Base-by-base conservation (phyloP, 345 rosid species). In the Lumnitzera racemosa region DNA sequence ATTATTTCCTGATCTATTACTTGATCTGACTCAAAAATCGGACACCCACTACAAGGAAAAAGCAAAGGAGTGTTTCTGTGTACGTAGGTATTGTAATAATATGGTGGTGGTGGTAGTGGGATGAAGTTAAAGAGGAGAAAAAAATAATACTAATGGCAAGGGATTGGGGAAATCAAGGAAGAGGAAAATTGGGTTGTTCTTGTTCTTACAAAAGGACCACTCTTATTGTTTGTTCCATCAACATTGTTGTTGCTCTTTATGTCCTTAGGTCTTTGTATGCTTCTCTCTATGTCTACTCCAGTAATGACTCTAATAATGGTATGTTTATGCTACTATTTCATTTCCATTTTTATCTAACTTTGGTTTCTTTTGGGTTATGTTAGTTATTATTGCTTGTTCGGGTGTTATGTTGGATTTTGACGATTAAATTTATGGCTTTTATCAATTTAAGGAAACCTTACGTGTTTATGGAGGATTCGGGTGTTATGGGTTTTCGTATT, bases 241-340 rank as follows among this genome's bases (percentile, higher is more conserved):
- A 95, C 84, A 95, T 90, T 79, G 72, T 90, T 69, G 76, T 90
- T 47, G 97, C 97, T 66, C 97, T 95, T 62, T 90, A 70, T 72
- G 91, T 90, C 70, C 89, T 95, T 62, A 89, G 86, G 57, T 84
- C 86, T 73, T 82, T 90, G 62, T 95, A 95, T 70, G 69, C 75
- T 15, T 90, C 95, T 61, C 87, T 90, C 67, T 82, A 88, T 62
- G 49, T 88, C 66, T 80, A 80, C 81, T 71, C 95, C 67, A 70
- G 65, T 54, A 56, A 58, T 56, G 84, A 82, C 55, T 65, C 67
- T n/a, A 23, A 47, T 2, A 51, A 72, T 46, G 81, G 88, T 82
- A 53, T 7, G 65, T 27, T 0, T 13, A 36, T 27, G 31, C 5
- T 27, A 27, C 31, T 27, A 27, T 27, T 27, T 27, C 31, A 2